Evolutionary conservation across 2,329 filamentous ascomycete genomes (phyloP), one percentile per base, ranked within the genome.

Genomic region (Byssothecium circinans): DNA sequence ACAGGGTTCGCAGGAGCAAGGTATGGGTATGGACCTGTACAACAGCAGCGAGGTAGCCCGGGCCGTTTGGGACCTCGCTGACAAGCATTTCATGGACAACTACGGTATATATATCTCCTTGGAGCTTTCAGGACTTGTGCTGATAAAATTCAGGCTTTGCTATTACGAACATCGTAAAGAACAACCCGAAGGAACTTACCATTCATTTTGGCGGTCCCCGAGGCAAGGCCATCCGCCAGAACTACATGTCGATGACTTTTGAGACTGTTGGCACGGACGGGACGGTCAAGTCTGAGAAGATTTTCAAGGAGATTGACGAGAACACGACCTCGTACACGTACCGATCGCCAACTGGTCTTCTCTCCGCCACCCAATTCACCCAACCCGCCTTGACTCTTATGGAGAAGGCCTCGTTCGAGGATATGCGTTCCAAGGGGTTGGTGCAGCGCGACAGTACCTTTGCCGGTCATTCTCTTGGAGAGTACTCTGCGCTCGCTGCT

Each of bases 191-290:
- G 80, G 94, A 97, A 76, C 85, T 99, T 45, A 99, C 95, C 4
- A 89, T 99, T 57, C 89, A 99, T 79, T 99, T 99, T 68, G 94
- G 95, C 77, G 94, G 94, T 40, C 91, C 94, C 53, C 88, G 90
- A 49, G 94, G 94, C 68, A 99, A 97, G 78, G 91, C 90, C 42
- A 99, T 99, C 62, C 90, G 94, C 54, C 88, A 96, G 69, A 99
- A 99, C 76, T 99, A 99, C 80, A 97, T 97, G 88, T 86, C 92
- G 50, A 99, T 99, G 94, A 97, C 92, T 39, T 99, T 97, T 74
- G 94, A 99, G 78, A 95, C 92, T n/a, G 91, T 99, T 43, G 88
- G 87, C 49, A 78, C 89, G 2, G 94, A 99, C 71, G 94, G 94
- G 20, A 84, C 84, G 29, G 91, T 96, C 78, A 97, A 96, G 75